Evolutionary conservation across 2,329 filamentous ascomycete species (phyloP), one percentile per base, ranked within the genome.

Genomic region (Daldinia sp.): DNA sequence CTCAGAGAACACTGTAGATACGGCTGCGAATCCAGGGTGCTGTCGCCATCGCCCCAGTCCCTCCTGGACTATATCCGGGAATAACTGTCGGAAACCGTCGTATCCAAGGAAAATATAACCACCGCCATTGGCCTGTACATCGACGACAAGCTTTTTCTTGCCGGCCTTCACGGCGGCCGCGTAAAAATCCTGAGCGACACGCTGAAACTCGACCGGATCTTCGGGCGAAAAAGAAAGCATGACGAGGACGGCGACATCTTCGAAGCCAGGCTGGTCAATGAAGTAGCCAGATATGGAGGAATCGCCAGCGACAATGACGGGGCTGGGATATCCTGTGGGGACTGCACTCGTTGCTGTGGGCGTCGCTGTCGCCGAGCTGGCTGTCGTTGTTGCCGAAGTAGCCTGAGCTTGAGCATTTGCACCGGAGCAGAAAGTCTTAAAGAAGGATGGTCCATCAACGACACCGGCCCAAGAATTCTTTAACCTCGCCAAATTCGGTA

Each of bases 121-220:
- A 32, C 84, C 84, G 1, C 80, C 82, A 58, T 87, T 87, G n/a
- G 81, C 81, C 2, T 79, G 80, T 4, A 87, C 75, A 63, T 87
- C 85, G 25, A 87, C 77, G 29, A 87, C 80, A 0, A 87, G 77
- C 70, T 85, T 86, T 60, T 77, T 86, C 76, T 85, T 86, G 34
- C 82, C 82, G 4, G 77, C 80, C 25, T 78, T 75, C 49, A 80
- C 80, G 27, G 72, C 72, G 3, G 66, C 66, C 9, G 70, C 70
- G 39, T 76, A 74, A 67, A 77, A 75, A 21, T 71, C 67, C 58
- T 77, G 68, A 1, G 74, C 74, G 8, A 73, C 71, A 1, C 58
- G 51, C 64, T 77, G 75, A 52, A 76, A 77, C 57, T 76, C 74
- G 13, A 66, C 62, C 3, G 71, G 70, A 50, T 69, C 64, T 4